A percentile compares a stretch with the other conserved stretches of the same genome.
Conservation (phyloP, 169 alveolate species). For the Plasmodium sp. region DNA sequence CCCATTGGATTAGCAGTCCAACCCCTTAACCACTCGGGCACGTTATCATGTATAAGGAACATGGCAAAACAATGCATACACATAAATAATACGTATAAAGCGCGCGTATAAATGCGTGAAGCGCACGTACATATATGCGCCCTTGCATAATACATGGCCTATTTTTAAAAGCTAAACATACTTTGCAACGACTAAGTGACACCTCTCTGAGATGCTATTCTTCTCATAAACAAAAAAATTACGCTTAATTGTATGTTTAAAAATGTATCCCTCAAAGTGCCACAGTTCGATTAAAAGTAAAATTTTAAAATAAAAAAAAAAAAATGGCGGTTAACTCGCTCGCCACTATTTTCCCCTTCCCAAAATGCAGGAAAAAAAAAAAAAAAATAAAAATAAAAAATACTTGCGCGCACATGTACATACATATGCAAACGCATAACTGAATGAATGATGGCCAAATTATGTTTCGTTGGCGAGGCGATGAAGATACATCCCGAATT, state of each 20-base stretch:
- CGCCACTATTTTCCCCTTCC: background rate
- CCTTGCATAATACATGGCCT: background rate
- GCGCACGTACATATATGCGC: background rate
- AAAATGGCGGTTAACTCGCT: background rate
- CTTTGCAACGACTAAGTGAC: background rate
- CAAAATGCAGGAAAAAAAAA: background rate
- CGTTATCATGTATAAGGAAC: slow-evolving; percentile 9
- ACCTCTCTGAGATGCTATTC: background rate
- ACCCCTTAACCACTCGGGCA: slow-evolving; percentile 98
- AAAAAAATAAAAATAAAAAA: background rate
- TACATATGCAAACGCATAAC: background rate
- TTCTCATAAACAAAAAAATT: background rate
- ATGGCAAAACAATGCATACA: background rate
- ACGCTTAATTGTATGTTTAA: background rate
- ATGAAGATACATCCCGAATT: no score
- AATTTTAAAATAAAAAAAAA: background rate
- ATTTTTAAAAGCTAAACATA: background rate
- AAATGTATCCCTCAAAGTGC: background rate
- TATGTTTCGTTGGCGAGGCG: no score
- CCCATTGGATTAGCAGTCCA: slow-evolving; percentile 97
- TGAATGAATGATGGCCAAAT: background rate
- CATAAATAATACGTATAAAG: background rate
- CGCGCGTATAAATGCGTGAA: background rate
- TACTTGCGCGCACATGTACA: background rate
- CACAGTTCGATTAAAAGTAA: background rate